A percentile compares a stretch with the other conserved stretches of the same genome.
These are phyloP conservation scores for Populus deltoides DNA, from an alignment of 345 rosid species.

Conservation along the genomic window DNA sequence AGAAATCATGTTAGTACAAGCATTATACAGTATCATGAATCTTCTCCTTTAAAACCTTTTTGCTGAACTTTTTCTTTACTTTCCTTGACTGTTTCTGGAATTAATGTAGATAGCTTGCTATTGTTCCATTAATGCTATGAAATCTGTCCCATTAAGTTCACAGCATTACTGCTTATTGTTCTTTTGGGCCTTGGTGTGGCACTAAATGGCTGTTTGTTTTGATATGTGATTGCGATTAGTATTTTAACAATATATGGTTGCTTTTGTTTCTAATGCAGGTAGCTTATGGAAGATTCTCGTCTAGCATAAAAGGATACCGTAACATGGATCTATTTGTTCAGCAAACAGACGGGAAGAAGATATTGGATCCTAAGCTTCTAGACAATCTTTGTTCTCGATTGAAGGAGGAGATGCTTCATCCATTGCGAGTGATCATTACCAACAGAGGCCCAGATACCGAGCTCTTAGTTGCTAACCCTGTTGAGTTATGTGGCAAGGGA, in stretches of 20 bases:
- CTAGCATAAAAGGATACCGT: slow-evolving; percentile 17
- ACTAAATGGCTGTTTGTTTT: neutral
- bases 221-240: slow-evolving; percentile 1
- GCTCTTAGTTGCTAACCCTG: slow-evolving; percentile 32
- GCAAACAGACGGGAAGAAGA: slow-evolving; percentile 24
- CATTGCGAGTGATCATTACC: slow-evolving; percentile 25
- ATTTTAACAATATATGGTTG: slow-evolving; percentile 2
- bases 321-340: slow-evolving; percentile 26
- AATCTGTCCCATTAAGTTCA: neutral
- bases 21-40: neutral
- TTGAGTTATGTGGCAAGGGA: slow-evolving; percentile 29
- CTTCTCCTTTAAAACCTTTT: neutral
- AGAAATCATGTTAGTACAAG: neutral
- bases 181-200: neutral
- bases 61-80: neutral
- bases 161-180: neutral
- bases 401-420: slow-evolving; percentile 28
- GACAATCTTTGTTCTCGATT: slow-evolving; percentile 19
- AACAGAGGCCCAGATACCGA: slow-evolving; percentile 32
- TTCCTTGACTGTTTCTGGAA: neutral
- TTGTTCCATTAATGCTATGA: neutral
- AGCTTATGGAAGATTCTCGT: slow-evolving; percentile 25
- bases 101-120: neutral
- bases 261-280: slow-evolving; percentile 13
- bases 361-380: slow-evolving; percentile 22